These are phyloP conservation scores for Fusarium tjaetaba DNA, from an alignment of 2,329 filamentous ascomycete species.

Conservation along the genomic window DNA sequence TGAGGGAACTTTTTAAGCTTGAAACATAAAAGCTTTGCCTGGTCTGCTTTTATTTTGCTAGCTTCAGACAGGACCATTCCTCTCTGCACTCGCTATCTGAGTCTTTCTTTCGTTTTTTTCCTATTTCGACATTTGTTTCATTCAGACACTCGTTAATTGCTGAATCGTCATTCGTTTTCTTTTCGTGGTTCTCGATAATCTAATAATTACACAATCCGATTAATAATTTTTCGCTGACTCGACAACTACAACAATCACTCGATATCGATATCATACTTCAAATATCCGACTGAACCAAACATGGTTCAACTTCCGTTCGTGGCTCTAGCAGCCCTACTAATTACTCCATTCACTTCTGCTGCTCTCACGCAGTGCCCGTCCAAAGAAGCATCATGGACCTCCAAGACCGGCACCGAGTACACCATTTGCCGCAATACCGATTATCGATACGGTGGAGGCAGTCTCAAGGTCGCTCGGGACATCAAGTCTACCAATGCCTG, in stretches of 20 bases:
- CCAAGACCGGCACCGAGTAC: slow-evolving; percentile 5
- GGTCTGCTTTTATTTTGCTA: not conserved
- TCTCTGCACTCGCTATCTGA: slow-evolving; percentile 17
- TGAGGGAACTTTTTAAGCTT: not conserved
- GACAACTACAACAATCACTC: not conserved
- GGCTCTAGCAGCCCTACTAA: slow-evolving; percentile 28
- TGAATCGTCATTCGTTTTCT: not conserved
- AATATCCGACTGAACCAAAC: not conserved
- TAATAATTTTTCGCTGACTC: not conserved
- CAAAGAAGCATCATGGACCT: slow-evolving; percentile 20
- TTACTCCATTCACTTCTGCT: slow-evolving; percentile 19
- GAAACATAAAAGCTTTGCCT: slow-evolving; percentile 18
- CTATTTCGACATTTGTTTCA: slow-evolving; percentile 1
- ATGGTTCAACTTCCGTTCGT: slow-evolving; percentile 20
- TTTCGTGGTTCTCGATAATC: not conserved
- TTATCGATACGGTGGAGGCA: slow-evolving; percentile 20
- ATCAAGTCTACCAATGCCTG: slow-evolving; percentile 20
- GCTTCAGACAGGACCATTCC: slow-evolving; percentile 5
- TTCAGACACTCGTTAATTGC: slow-evolving; percentile 7
- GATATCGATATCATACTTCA: not conserved
- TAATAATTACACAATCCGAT: not conserved
- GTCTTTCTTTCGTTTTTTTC: slow-evolving; percentile 7
- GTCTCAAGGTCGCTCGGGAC: slow-evolving; percentile 9
- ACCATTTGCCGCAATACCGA: slow-evolving; percentile 28
- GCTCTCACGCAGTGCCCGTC: slow-evolving; percentile 23